These are phyloP conservation scores for Didymella sp. DNA, from an alignment of 2,329 filamentous ascomycete genomes.

Conservation along the genomic window DNA sequence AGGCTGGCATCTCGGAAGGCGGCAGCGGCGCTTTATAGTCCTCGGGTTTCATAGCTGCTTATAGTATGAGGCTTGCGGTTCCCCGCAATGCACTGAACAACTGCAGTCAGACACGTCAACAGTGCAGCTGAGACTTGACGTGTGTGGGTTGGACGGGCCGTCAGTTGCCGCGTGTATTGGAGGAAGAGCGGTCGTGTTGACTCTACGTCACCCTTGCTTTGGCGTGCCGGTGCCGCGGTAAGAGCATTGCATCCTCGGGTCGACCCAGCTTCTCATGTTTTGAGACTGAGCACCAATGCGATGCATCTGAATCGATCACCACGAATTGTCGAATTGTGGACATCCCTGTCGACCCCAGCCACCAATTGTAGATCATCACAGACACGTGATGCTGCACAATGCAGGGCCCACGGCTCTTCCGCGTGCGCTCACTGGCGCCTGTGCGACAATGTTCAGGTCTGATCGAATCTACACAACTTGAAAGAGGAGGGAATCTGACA, in stretches of 20 bases:
- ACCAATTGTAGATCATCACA: conserved; percentile 12
- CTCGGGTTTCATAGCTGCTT: conserved; percentile 32
- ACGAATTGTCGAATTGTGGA: not conserved
- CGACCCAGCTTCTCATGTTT: not conserved
- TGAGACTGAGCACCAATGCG: not conserved
- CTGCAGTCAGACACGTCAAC: conserved; percentile 22
- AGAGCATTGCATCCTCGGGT: not conserved
- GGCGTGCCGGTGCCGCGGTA: conserved; percentile 2
- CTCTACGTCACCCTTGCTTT: conserved; percentile 4
- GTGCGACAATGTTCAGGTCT: conserved; percentile 22
- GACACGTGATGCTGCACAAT: conserved; percentile 41
- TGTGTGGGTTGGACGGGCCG: conserved; percentile 4
- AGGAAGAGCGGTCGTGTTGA: not conserved
- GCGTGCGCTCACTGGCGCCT: conserved; percentile 19
- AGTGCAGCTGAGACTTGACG: conserved; percentile 14
- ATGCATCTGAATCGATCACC: not conserved
- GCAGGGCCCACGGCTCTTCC: conserved; percentile 25
- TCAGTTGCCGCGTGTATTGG: not conserved
- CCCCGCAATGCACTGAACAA: conserved; percentile 15
- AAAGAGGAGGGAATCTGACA: conserved; percentile 1
- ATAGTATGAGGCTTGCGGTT: conserved; percentile 21
- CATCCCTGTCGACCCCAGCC: conserved; percentile 11
- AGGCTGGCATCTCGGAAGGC: conserved; percentile 9
- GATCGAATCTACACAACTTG: conserved; percentile 5
- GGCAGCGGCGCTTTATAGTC: conserved; percentile 23